A percentile compares a stretch with the other conserved stretches of the same genome.
Evolutionary conservation across 1,284 basidiomycete genomes (phyloP).

Genomic region (Hemileia vastatrix): DNA sequence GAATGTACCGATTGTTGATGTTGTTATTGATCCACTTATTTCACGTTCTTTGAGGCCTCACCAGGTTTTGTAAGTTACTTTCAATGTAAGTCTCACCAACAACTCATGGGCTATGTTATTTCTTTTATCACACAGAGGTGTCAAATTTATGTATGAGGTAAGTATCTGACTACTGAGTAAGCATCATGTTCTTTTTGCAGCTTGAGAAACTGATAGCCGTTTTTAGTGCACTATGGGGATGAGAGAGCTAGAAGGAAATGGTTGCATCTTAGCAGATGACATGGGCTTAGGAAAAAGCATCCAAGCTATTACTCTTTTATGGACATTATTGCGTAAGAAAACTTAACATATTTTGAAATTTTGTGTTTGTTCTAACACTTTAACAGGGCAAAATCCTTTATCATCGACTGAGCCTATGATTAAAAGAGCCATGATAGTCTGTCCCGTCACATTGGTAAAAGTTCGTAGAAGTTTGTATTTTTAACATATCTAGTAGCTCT

Average conservation of each 20-base stretch:
- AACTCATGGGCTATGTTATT: not conserved
- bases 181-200: not conserved
- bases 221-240: slow-evolving; percentile 77
- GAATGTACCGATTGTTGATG: slow-evolving; percentile 55
- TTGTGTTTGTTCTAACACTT: not conserved
- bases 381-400: slow-evolving; percentile 21
- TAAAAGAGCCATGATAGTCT: slow-evolving; percentile 70
- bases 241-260: slow-evolving; percentile 66
- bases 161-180: not conserved
- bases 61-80: slow-evolving; percentile 62
- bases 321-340: slow-evolving; percentile 78
- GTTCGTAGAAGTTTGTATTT: not conserved
- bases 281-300: slow-evolving; percentile 80
- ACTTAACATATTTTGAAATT: slow-evolving; percentile 13
- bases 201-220: not conserved
- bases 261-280: slow-evolving; percentile 94
- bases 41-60: slow-evolving; percentile 70
- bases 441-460: slow-evolving; percentile 81
- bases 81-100: slow-evolving; percentile 30
- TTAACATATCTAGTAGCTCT: not conserved
- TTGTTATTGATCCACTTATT: slow-evolving; percentile 88
- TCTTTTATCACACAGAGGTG: slow-evolving; percentile 20
- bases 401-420: slow-evolving; percentile 46
- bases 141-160: slow-evolving; percentile 75
- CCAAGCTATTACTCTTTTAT: slow-evolving; percentile 74